Percentiles rank a stretch among this genome's conserved stretches.
Evolutionary conservation across 345 rosid genomes (phyloP).

Genomic region (Acer negundo): DNA sequence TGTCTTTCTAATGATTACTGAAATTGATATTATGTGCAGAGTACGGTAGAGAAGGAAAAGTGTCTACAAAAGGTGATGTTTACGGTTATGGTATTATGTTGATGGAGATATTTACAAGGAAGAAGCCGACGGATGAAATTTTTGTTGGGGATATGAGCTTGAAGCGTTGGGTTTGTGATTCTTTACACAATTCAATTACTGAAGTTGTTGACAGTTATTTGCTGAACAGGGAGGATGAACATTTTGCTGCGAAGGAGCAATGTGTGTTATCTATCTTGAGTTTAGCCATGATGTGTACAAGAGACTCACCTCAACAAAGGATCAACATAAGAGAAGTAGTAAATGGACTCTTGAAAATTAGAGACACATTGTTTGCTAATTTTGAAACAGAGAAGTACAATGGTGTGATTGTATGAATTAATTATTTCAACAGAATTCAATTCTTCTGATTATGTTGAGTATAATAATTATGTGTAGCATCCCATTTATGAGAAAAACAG

Average conservation of each 20-base stretch:
- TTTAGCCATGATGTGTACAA: slow-evolving; percentile 10
- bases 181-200: neutral
- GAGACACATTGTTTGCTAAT: neutral
- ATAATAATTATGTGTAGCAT: no score
- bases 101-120: slow-evolving; percentile 9
- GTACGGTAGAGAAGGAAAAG: slow-evolving; percentile 8
- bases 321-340: neutral
- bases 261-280: slow-evolving; percentile 10
- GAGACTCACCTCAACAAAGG: neutral
- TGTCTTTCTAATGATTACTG: neutral
- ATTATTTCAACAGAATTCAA: neutral
- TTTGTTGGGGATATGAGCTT: slow-evolving; percentile 15
- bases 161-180: slow-evolving; percentile 8
- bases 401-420: neutral
- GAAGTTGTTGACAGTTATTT: neutral
- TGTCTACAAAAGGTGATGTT: slow-evolving; percentile 3
- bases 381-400: neutral
- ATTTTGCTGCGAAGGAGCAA: slow-evolving; percentile 1
- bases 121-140: slow-evolving; percentile 13
- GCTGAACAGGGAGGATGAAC: neutral
- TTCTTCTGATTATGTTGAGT: no score
- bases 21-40: neutral
- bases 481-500: no score
- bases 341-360: neutral
- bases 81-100: slow-evolving; percentile 18